Evolutionary conservation across 208 protist genomes (phyloP).

Genomic region (Trypanosoma rangeli): DNA sequence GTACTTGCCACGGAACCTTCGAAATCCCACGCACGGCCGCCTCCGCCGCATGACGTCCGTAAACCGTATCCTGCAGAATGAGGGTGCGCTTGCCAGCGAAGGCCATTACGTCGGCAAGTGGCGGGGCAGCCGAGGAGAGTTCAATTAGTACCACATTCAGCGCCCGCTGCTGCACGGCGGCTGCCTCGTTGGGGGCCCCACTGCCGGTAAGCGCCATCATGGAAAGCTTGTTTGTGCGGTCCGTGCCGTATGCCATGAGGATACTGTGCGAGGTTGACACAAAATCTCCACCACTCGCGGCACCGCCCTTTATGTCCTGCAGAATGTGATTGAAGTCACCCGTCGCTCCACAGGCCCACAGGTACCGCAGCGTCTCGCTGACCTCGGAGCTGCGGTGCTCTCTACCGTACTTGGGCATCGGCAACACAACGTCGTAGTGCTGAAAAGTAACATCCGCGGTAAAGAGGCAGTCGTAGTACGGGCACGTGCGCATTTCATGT

Average conservation of each 20-base stretch:
- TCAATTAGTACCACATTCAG: conserved; percentile 69
- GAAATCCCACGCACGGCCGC: conserved; percentile 38
- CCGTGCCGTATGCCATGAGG: conserved; percentile 73
- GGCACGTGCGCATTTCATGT: conserved; percentile 81
- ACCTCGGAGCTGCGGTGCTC: conserved; percentile 79
- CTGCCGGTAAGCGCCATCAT: conserved; percentile 57
- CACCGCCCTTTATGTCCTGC: conserved; percentile 69
- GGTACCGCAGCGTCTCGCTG: conserved; percentile 87
- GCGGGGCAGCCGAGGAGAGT: conserved; percentile 66
- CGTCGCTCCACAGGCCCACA: conserved; percentile 72
- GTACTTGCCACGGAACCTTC: conserved; percentile 65
- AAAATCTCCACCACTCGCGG: conserved; percentile 73
- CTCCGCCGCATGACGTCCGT: conserved; percentile 59
- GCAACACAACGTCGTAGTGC: conserved; percentile 77
- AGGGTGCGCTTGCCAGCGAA: conserved; percentile 77
- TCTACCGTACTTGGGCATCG: conserved; percentile 83
- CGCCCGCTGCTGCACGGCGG: conserved; percentile 39
- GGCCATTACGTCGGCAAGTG: conserved; percentile 72
- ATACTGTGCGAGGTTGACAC: conserved; percentile 73
- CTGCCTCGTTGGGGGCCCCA: conserved; percentile 36
- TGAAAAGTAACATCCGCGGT: conserved; percentile 78
- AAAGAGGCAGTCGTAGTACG: conserved; percentile 85
- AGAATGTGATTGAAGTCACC: conserved; percentile 76
- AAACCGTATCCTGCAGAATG: conserved; percentile 54
- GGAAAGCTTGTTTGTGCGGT: conserved; percentile 69